Evolutionary conservation across 768 basidiomycete species (phyloP).

Genomic region (Tylopilus vinaceipallidus): DNA sequence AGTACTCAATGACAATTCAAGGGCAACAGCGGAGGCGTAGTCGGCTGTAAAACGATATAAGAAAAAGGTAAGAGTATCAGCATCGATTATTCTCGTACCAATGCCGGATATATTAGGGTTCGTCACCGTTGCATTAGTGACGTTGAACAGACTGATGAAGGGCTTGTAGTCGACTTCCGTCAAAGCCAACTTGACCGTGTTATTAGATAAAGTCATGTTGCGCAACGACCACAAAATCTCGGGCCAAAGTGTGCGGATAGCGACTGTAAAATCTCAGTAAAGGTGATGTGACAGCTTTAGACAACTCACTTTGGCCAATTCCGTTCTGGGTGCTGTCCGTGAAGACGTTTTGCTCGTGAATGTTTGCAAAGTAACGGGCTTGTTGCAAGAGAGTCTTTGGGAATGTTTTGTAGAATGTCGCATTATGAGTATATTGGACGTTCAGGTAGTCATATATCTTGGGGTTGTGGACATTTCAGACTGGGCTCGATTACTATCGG

Average conservation of each 20-base stretch:
- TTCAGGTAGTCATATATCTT: constrained; percentile 79
- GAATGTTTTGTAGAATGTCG: constrained; percentile 69
- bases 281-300: background rate
- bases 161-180: constrained; percentile 84
- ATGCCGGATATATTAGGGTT: constrained; percentile 63
- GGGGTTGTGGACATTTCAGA: background rate
- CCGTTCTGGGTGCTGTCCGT: constrained; percentile 53
- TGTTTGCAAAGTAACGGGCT: constrained; percentile 71
- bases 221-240: constrained; percentile 71
- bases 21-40: constrained; percentile 67
- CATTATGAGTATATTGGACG: constrained; percentile 76
- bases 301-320: constrained; percentile 70
- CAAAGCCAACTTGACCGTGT: constrained; percentile 74
- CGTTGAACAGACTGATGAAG: constrained; percentile 82
- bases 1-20: constrained; percentile 63
- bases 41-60: constrained; percentile 48
- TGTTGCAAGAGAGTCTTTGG: constrained; percentile 69
- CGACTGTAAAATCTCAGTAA: constrained; percentile 47
- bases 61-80: background rate
- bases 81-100: constrained; percentile 46
- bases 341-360: constrained; percentile 75
- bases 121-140: constrained; percentile 59
- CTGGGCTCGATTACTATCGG: background rate
- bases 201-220: constrained; percentile 69
- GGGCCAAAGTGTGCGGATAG: constrained; percentile 72